These are phyloP conservation scores for Trichoderma afroharzianum DNA, from an alignment of 2,329 filamentous ascomycete species.

Conservation along the genomic window DNA sequence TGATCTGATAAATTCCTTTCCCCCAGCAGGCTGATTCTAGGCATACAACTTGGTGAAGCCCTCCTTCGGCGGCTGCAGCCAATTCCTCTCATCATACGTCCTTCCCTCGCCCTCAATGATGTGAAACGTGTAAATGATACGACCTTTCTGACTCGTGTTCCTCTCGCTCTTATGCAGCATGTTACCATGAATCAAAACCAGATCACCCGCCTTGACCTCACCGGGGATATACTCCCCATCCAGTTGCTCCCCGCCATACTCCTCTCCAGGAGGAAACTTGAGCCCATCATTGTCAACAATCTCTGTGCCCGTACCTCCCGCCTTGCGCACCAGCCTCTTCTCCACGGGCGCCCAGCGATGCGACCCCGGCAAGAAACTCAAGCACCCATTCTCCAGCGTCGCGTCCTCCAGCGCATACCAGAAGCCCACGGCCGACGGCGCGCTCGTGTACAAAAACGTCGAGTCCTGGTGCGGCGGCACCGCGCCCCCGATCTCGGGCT, in stretches of 20 bases:
- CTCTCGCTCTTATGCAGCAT: constrained; percentile 93
- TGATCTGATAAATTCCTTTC: not conserved
- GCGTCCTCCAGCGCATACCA: constrained; percentile 98
- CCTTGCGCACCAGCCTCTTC: constrained; percentile 70
- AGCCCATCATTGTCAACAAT: constrained; percentile 68
- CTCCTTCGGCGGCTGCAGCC: constrained; percentile 78
- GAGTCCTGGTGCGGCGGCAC: constrained; percentile 91
- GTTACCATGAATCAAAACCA: constrained; percentile 95
- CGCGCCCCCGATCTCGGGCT: constrained; percentile 89
- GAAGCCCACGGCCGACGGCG: constrained; percentile 86
- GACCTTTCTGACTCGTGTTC: constrained; percentile 79
- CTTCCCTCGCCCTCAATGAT: constrained; percentile 77
- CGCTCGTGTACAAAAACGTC: constrained; percentile 86
- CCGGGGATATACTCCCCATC: constrained; percentile 65
- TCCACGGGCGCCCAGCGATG: constrained; percentile 70
- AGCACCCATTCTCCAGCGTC: constrained; percentile 78
- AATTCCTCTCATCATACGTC: constrained; percentile 82
- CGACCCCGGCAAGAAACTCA: constrained; percentile 80
- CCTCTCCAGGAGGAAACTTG: constrained; percentile 55
- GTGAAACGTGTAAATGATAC: constrained; percentile 97
- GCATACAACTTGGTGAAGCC: constrained; percentile 71
- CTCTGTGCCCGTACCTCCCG: constrained; percentile 54
- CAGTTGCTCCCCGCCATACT: constrained; percentile 43
- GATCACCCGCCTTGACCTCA: constrained; percentile 83
- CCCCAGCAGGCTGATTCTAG: constrained; percentile 23